These are phyloP conservation scores for Rhizopus microsporus DNA, from an alignment of 371 early-diverging fungal genomes.

Conservation along the genomic window DNA sequence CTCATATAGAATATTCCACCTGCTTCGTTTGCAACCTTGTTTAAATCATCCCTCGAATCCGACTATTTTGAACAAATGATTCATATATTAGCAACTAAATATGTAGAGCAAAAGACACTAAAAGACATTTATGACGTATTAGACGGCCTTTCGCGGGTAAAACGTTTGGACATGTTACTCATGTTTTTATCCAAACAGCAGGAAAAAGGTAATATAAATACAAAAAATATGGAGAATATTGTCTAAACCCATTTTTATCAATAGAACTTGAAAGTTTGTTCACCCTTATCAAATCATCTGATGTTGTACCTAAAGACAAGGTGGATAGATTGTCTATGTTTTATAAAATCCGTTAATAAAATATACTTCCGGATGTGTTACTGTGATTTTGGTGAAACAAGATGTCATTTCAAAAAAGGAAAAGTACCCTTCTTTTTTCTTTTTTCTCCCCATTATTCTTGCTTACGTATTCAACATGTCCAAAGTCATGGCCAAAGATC, in stretches of 20 bases:
- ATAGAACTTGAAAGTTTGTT: conserved; percentile 7
- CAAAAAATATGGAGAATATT: not conserved
- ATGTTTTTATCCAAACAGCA: conserved; percentile 65
- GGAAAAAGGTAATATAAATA: conserved; percentile 47
- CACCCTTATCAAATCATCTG: not conserved
- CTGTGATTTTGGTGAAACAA: not conserved
- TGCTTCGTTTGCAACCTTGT: conserved; percentile 48
- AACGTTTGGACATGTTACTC: conserved; percentile 66
- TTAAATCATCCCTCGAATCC: conserved; percentile 75
- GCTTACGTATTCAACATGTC: not conserved
- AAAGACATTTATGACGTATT: conserved; percentile 46
- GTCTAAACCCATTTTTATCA: not conserved
- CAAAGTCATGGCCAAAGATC: not conserved
- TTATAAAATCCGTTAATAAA: too few relatives aligned
- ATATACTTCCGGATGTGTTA: too few relatives aligned
- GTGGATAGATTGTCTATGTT: too few relatives aligned
- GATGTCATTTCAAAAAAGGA: not conserved
- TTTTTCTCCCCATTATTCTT: not conserved
- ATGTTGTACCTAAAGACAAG: too few relatives aligned
- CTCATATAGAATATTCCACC: conserved; percentile 49
- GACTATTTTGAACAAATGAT: conserved; percentile 68
- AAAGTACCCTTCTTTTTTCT: not conserved
- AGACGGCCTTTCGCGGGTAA: conserved; percentile 52
- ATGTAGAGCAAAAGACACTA: conserved; percentile 39
- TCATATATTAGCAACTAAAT: conserved; percentile 47